These are phyloP conservation scores for cucumber (Cucumis sativus) DNA, from an alignment of 306 rosid genomes.

Conservation along the genomic window DNA sequence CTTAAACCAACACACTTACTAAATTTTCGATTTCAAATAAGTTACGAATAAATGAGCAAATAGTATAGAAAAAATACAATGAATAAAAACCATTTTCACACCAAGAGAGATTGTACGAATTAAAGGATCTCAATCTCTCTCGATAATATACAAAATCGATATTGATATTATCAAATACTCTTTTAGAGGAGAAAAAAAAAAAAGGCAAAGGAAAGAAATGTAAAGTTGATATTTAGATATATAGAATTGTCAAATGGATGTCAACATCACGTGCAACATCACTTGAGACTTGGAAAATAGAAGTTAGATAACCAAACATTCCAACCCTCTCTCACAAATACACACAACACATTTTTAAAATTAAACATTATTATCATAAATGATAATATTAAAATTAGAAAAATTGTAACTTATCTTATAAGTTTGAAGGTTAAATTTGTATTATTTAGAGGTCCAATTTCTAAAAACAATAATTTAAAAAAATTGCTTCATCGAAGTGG, in stretches of 20 bases:
- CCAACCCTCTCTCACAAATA: background rate
- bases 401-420: too few species aligned
- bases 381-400: too few species aligned
- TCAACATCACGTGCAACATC: constrained; percentile 7
- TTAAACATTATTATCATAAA: background rate
- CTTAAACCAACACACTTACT: background rate
- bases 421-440: too few species aligned
- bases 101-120: background rate
- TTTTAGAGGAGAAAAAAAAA: background rate
- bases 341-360: background rate
- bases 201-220: background rate
- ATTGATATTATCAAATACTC: background rate
- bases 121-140: background rate
- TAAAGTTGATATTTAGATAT: background rate
- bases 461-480: too few species aligned
- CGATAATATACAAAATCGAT: background rate
- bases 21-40: too few species aligned
- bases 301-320: constrained; percentile 9
- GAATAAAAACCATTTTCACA: background rate
- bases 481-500: too few species aligned
- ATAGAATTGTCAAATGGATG: background rate
- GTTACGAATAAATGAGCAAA: too few species aligned
- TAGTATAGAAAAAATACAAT: too few species aligned
- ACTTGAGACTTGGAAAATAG: background rate
- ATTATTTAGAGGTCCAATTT: too few species aligned